Evolutionary conservation across 768 basidiomycete genomes (phyloP).

Genomic region (Inosperma sp.): DNA sequence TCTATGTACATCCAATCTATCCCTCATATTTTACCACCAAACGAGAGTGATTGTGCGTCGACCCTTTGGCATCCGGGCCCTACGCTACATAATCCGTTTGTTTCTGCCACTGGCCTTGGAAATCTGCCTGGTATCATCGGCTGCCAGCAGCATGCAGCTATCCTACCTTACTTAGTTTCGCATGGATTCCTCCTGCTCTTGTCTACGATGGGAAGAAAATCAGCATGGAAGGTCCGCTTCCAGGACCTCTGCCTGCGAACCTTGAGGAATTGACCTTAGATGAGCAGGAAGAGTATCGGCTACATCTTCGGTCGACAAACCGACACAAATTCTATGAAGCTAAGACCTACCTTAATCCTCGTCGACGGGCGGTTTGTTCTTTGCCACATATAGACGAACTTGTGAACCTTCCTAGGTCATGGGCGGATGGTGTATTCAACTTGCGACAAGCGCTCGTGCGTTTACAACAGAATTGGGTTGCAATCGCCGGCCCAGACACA

Average conservation of each 20-base stretch:
- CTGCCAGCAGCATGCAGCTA: conserved; percentile 24
- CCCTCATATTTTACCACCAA: conserved; percentile 23
- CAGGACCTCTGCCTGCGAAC: conserved; percentile 7
- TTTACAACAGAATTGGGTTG: neutral
- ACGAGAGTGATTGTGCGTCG: conserved; percentile 13
- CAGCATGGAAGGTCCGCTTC: neutral
- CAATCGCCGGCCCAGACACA: neutral
- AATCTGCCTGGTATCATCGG: conserved; percentile 26
- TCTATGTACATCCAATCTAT: conserved; percentile 20
- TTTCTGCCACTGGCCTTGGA: conserved; percentile 17
- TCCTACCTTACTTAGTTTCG: conserved; percentile 15
- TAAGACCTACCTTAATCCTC: neutral
- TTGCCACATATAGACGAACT: neutral
- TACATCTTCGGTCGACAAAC: conserved; percentile 5
- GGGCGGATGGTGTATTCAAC: conserved; percentile 7
- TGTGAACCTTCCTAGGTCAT: neutral
- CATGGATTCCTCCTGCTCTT: conserved; percentile 11
- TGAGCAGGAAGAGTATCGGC: conserved; percentile 7
- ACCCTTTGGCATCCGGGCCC: conserved; percentile 30
- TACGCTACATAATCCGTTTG: conserved; percentile 24
- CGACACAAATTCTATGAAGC: conserved; percentile 7
- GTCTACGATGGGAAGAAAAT: conserved; percentile 15
- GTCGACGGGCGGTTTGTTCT: neutral
- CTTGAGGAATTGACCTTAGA: conserved; percentile 4
- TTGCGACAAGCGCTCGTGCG: conserved; percentile 2